Conservation (phyloP, 805 yeast species). For the Kuraishia ogatae region DNA sequence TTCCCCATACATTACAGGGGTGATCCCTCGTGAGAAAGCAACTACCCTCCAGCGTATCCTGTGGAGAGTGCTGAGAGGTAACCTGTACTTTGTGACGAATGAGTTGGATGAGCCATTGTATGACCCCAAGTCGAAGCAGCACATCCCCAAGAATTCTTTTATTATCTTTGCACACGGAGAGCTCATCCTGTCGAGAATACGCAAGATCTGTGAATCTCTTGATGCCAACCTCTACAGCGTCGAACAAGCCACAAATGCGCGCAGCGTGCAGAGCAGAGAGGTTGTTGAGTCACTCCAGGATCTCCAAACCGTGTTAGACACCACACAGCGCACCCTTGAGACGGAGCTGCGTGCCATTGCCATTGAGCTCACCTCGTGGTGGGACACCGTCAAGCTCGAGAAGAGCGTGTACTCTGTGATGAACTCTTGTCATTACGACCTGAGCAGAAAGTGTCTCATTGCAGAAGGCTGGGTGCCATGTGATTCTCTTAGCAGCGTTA, state of each 20-base stretch:
- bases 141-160: conserved; percentile 70
- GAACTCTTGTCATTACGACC: conserved; percentile 63
- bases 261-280: conserved; percentile 28
- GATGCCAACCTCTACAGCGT: conserved; percentile 73
- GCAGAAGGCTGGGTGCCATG: conserved; percentile 74
- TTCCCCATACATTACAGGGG: conserved; percentile 61
- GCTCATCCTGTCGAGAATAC: conserved; percentile 60
- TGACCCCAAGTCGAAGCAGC: conserved; percentile 48
- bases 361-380: conserved; percentile 53
- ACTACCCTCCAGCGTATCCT: conserved; percentile 69
- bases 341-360: conserved; percentile 62
- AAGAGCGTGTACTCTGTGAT: conserved; percentile 48
- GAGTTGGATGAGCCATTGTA: conserved; percentile 64
- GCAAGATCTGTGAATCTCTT: conserved; percentile 80
- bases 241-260: conserved; percentile 30
- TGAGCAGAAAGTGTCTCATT: conserved; percentile 53
- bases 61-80: conserved; percentile 93
- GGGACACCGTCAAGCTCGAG: conserved; percentile 43
- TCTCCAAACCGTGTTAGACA: conserved; percentile 37
- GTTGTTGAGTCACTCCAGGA: conserved; percentile 46
- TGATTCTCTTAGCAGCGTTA: conserved; percentile 38
- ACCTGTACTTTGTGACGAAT: conserved; percentile 65
- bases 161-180: conserved; percentile 90
- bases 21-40: conserved; percentile 64
- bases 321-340: conserved; percentile 43